phyloP scores from a whole-genome alignment of 208 protist genomes.

The Crithidia fasciculata region DNA sequence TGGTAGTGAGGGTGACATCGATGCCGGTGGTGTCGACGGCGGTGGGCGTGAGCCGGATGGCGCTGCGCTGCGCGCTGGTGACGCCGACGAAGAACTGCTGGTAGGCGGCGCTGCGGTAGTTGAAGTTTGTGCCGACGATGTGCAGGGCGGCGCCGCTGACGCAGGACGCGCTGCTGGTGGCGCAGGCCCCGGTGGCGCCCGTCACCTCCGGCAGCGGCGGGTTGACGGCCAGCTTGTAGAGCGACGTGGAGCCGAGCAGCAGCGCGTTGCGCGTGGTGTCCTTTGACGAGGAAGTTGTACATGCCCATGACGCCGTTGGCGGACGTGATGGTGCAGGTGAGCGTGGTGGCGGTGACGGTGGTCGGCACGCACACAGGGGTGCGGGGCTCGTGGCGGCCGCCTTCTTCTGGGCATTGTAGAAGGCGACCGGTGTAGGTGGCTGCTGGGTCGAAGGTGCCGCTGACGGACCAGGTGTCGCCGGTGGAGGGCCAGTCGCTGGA shows the following conservation, averaged over 20 bases:
- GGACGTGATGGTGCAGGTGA: constrained; percentile 34
- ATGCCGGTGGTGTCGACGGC: constrained; percentile 10
- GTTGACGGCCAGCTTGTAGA: constrained; percentile 28
- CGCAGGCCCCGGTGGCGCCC: constrained; percentile 33
- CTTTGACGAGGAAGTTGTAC: constrained; percentile 39
- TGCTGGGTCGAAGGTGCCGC: too few relatives aligned
- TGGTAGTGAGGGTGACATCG: constrained; percentile 21
- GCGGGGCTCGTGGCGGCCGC: constrained; percentile 7
- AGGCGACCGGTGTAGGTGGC: constrained; percentile 39
- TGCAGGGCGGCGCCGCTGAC: constrained; percentile 25
- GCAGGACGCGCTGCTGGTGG: constrained; percentile 32
- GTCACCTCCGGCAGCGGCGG: constrained; percentile 35
- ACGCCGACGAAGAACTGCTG: constrained; percentile 38
- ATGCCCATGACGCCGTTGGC: constrained; percentile 38
- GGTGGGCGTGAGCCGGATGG: constrained; percentile 29
- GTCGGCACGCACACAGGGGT: constrained; percentile 9
- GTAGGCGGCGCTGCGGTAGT: constrained; percentile 24
- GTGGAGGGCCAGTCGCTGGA: too few relatives aligned
- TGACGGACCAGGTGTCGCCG: too few relatives aligned
- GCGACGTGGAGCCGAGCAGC: constrained; percentile 25
- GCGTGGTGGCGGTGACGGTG: constrained; percentile 16
- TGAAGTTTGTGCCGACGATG: constrained; percentile 38
- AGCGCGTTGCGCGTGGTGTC: constrained; percentile 16
- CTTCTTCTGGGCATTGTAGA: constrained; percentile 29
- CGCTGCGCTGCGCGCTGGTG: constrained; percentile 23